Evolutionary conservation across 139 green algal species (phyloP).

Genomic region (Volvox africanus): DNA sequence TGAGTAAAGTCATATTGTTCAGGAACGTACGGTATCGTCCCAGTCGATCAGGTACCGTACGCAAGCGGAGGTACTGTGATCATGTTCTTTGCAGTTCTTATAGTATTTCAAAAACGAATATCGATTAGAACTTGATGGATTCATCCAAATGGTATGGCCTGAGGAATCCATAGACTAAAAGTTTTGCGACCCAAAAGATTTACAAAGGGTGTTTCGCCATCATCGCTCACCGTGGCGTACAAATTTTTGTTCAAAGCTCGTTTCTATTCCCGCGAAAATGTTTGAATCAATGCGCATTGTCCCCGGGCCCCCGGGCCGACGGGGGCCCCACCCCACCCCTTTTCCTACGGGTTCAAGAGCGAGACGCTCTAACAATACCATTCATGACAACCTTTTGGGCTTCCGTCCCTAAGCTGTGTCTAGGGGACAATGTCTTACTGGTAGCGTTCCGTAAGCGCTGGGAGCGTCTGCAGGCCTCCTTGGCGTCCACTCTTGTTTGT

Average conservation of each 20-base stretch:
- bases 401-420: too few species aligned
- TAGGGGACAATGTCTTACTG: too few species aligned
- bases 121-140: background rate
- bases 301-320: too few species aligned
- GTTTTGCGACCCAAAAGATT: background rate
- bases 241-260: background rate
- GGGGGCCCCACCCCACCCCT: too few species aligned
- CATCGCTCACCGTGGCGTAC: background rate
- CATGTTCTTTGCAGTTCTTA: too few species aligned
- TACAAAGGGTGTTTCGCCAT: slow-evolving; percentile 21
- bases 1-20: background rate
- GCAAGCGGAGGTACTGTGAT: background rate
- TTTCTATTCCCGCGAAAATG: background rate
- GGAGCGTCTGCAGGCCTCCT: too few species aligned
- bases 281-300: background rate
- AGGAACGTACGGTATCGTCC: background rate
- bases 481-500: too few species aligned
- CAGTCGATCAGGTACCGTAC: background rate
- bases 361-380: too few species aligned
- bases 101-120: too few species aligned
- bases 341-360: too few species aligned
- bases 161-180: background rate
- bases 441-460: too few species aligned
- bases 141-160: slow-evolving; percentile 13
- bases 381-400: too few species aligned